phyloP scores from a whole-genome alignment of 1,284 basidiomycete genomes.

The Naganishia cerealis region DNA sequence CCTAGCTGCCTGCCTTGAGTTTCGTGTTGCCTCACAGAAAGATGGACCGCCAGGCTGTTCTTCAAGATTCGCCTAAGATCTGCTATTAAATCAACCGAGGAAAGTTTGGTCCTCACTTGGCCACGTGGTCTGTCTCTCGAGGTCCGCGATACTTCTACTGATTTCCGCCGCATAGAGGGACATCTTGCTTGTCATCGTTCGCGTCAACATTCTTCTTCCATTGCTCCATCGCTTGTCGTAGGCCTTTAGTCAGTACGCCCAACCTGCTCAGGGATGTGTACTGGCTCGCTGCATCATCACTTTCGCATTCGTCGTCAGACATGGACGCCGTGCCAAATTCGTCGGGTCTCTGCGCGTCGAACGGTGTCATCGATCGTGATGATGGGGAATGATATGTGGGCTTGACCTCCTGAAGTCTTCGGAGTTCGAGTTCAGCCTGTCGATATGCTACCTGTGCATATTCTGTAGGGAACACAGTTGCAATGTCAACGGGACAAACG shows the following conservation, averaged over 20 bases:
- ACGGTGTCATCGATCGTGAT: neutral
- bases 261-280: neutral
- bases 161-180: no score
- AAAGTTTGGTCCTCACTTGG: no score
- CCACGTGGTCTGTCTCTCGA: no score
- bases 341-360: neutral
- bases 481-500: no score
- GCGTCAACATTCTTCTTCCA: conserved; percentile 4
- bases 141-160: neutral
- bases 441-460: conserved; percentile 29
- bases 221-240: conserved; percentile 7
- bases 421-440: conserved; percentile 20
- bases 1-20: no score
- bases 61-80: no score
- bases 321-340: neutral
- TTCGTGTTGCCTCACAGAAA: no score
- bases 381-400: neutral
- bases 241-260: neutral
- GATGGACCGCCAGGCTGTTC: no score
- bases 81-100: no score
- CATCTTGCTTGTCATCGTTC: no score
- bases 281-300: neutral
- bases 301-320: neutral
- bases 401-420: neutral
- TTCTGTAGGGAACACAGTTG: conserved; percentile 1